Evolutionary conservation across 2,329 filamentous ascomycete species (phyloP), one percentile per base, ranked within the genome.

Genomic region (Didymella glomerata): DNA sequence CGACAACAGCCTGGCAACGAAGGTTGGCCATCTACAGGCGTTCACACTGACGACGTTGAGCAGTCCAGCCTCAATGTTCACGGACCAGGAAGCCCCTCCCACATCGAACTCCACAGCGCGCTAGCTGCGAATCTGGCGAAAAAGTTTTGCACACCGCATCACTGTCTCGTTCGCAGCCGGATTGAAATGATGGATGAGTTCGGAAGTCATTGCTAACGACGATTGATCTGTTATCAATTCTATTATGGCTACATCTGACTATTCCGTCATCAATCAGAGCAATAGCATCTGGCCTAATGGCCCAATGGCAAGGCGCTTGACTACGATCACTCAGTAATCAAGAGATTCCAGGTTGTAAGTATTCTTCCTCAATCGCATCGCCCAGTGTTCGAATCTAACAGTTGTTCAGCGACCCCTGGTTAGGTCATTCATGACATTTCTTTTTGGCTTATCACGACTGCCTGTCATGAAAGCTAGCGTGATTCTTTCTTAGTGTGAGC

Each of bases 221-320:
- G 9, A 24, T 11, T 2, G 7, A 1, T 6, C 0, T 14, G n/a
- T 6, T 6, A 2, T 11, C 44, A 13, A 7, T 13, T 10, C n/a
- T 36, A 38, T 38, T 27, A 10, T n/a, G 18, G 1, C 18, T 1
- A 1, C 2, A 4, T 0, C 1, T 11, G 2, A 3, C 4, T 14
- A 5, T 4, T 1, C 2, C 18, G 14, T 10, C 47, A 49, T 40
- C 32, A 40, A 27, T 40, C 47, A 49, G 32, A 27, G 25, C 34
- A 49, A 24, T 9, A 54, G 24, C 8, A 44, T 44, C 51, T 54
- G 71, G 71, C 64, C 69, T 65, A 67, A 68, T 83, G 81, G 81
- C 81, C 81, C 81, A 83, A 83, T 83, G 81, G 81, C 80, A 83
- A 83, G 81, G 81, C 80, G 81, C 80, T 82, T 84, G 81, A 83